Percentiles rank a stretch among this genome's conserved stretches.
These are phyloP conservation scores for Marasmius sp. DNA, from an alignment of 1,284 basidiomycete species.

Conservation along the genomic window DNA sequence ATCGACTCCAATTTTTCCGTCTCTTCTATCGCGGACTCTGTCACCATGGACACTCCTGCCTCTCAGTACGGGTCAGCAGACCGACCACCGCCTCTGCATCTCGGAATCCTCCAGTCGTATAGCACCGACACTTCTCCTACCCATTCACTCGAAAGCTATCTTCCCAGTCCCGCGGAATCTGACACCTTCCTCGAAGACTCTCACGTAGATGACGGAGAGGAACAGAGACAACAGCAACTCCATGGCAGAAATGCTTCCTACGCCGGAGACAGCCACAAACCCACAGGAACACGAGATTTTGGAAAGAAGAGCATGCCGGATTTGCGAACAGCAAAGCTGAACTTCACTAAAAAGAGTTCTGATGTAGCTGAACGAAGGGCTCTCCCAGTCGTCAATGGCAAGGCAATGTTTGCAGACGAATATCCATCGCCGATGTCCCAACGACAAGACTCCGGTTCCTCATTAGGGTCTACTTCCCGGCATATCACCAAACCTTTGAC, in stretches of 20 bases:
- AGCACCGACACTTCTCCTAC: conserved; percentile 44
- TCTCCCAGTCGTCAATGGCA: neutral
- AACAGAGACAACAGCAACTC: conserved; percentile 21
- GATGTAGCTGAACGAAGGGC: conserved; percentile 19
- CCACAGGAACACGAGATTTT: conserved; percentile 40
- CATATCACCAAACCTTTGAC: conserved; percentile 27
- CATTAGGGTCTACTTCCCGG: conserved; percentile 30
- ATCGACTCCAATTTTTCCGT: conserved; percentile 58
- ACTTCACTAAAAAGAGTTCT: conserved; percentile 30
- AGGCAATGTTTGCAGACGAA: conserved; percentile 29
- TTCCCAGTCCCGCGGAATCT: conserved; percentile 60
- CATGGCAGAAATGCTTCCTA: conserved; percentile 65
- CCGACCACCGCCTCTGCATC: conserved; percentile 50
- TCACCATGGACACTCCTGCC: conserved; percentile 24
- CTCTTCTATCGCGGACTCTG: conserved; percentile 44
- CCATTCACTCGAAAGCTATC: conserved; percentile 54
- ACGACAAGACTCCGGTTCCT: conserved; percentile 46
- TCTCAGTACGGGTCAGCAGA: conserved; percentile 28
- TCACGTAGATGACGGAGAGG: conserved; percentile 18
- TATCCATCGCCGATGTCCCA: conserved; percentile 41
- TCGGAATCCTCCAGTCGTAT: conserved; percentile 44
- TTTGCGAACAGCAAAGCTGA: conserved; percentile 59
- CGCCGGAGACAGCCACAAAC: conserved; percentile 36
- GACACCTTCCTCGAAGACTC: conserved; percentile 38
- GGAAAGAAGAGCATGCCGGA: conserved; percentile 89